These are phyloP conservation scores for Holtermannia corniformis DNA, from an alignment of 768 basidiomycete species.

Conservation along the genomic window DNA sequence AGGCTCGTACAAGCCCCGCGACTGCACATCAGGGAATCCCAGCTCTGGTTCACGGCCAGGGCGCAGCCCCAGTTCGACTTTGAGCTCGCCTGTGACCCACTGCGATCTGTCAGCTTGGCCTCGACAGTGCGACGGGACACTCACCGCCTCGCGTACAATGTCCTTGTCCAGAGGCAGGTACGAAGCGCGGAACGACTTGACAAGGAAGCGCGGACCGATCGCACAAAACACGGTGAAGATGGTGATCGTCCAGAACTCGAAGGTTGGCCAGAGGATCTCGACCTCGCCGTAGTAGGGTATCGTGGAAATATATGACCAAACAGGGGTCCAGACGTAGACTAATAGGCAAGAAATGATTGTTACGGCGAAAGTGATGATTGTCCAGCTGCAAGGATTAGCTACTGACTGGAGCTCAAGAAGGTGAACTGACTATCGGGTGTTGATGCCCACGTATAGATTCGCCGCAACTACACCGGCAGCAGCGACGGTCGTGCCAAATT, in stretches of 20 bases:
- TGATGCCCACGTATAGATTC: constrained; percentile 81
- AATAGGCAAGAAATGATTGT: constrained; percentile 36
- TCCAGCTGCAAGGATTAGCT: constrained; percentile 49
- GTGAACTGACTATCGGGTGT: constrained; percentile 54
- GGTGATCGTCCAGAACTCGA: constrained; percentile 77
- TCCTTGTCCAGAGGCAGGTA: constrained; percentile 80
- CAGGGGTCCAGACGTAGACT: constrained; percentile 75
- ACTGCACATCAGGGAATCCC: constrained; percentile 1
- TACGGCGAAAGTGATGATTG: constrained; percentile 33
- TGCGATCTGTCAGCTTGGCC: neutral
- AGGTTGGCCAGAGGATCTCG: constrained; percentile 60
- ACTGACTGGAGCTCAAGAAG: neutral
- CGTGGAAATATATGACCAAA: constrained; percentile 73
- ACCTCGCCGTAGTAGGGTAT: constrained; percentile 66
- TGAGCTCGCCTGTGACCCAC: constrained; percentile 33
- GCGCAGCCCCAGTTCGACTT: constrained; percentile 26
- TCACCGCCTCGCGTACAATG: constrained; percentile 83
- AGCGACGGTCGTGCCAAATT: constrained; percentile 86
- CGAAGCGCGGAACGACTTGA: constrained; percentile 59
- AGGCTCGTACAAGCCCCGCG: constrained; percentile 12
- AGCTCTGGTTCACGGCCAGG: constrained; percentile 7
- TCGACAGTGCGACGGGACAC: constrained; percentile 42
- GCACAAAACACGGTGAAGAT: constrained; percentile 60
- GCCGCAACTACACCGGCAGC: constrained; percentile 79
- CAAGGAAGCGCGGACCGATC: constrained; percentile 69